These are phyloP conservation scores for Colletotrichum noveboracense DNA, from an alignment of 2,329 filamentous ascomycete species.

Conservation along the genomic window DNA sequence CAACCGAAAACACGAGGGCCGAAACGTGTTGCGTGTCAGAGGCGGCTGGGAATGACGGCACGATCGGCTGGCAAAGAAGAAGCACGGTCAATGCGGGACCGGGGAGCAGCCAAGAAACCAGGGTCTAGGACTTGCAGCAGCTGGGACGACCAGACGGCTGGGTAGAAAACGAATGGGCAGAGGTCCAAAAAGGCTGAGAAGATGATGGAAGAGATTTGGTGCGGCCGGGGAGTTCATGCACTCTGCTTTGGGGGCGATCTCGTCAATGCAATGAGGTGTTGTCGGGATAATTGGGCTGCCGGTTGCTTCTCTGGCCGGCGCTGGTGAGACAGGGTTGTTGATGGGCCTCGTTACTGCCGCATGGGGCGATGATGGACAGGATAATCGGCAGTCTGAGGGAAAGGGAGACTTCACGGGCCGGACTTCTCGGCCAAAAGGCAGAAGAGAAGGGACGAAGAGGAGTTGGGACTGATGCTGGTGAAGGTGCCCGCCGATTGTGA, in stretches of 20 bases:
- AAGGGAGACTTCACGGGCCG: not conserved
- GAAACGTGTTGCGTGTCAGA: conserved; percentile 24
- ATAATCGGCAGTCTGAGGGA: not conserved
- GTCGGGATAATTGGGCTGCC: not conserved
- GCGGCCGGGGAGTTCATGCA: not conserved
- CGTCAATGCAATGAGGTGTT: not conserved
- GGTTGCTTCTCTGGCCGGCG: not conserved
- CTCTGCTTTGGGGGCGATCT: not conserved
- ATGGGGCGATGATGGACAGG: not conserved
- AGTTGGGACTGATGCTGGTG: not conserved
- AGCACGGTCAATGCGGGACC: conserved; percentile 18
- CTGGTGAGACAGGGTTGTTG: not conserved
- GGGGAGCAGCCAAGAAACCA: not conserved
- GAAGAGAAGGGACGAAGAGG: not conserved
- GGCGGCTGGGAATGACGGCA: conserved; percentile 18
- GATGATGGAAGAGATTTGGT: not conserved
- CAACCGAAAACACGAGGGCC: not conserved
- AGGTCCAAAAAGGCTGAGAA: not conserved
- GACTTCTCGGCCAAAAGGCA: not conserved
- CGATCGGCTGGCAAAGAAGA: conserved; percentile 13
- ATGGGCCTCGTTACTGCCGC: not conserved
- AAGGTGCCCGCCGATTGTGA: not conserved
- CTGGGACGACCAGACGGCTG: conserved; percentile 4
- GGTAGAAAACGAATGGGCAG: not conserved
- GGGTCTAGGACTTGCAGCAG: not conserved